Conservation (phyloP, 73 alveolate genomes). For the Diophrys sp. region DNA sequence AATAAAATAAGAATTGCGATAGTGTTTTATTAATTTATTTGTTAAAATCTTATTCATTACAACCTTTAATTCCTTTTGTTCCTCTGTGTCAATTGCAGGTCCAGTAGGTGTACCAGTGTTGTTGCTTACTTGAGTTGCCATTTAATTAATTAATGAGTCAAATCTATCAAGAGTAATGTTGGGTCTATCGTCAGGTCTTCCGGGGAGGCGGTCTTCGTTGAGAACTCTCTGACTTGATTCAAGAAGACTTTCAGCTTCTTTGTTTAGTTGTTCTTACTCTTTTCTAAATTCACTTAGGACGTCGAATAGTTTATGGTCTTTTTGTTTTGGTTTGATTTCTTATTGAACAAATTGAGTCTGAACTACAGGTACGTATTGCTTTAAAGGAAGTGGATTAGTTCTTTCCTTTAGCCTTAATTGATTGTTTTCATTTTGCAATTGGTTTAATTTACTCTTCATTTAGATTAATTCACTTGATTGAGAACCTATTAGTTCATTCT, state of each 20-base stretch:
- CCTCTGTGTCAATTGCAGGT: too few species aligned
- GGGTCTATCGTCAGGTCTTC: neutral
- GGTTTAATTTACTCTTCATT: conserved; percentile 1
- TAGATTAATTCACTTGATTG: conserved; percentile 11
- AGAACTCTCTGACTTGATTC: neutral
- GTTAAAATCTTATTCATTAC: too few species aligned
- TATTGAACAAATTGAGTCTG: too few species aligned
- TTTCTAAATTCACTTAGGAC: neutral
- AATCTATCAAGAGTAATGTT: neutral
- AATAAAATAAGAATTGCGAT: too few species aligned
- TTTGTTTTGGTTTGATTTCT: neutral
- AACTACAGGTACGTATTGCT: neutral
- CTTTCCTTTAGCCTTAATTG: neutral
- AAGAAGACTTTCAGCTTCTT: neutral
- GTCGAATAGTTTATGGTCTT: neutral
- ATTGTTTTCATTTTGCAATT: conserved; percentile 7
- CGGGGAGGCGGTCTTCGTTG: too few species aligned
- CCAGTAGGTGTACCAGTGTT: too few species aligned
- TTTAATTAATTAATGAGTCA: too few species aligned
- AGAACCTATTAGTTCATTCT: conserved; percentile 10
- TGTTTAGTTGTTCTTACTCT: neutral
- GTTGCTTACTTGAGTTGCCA: too few species aligned
- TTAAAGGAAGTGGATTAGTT: neutral
- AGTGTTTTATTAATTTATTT: too few species aligned
- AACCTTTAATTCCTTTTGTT: too few species aligned